Base-by-base conservation (phyloP, 208 protist genomes). In the Endotrypanum monterogeii region DNA sequence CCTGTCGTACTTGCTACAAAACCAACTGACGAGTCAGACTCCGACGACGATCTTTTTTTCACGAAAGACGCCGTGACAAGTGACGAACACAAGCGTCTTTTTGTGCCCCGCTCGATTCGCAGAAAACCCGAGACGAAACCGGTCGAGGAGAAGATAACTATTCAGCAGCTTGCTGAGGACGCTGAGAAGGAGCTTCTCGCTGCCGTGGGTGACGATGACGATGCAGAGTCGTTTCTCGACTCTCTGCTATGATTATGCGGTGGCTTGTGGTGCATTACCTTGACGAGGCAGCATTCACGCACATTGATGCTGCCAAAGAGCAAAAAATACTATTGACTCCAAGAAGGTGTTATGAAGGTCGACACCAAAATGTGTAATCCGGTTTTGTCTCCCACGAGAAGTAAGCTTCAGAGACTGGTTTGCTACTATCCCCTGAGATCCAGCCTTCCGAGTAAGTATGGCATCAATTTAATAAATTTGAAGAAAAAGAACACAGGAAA, bases 151-250 rank as follows among this genome's bases (percentile, higher is more conserved):
- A 16, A 30, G 5, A 76, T 73, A 65, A 44, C 54, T 20, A 7
- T 30, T 39, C 67, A 78, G 57, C 69, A 84, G 51, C 60, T 67
- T 7, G 87, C 79, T 35, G 78, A 86, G n/a, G 54, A 80, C 16
- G 89, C 76, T 3, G 89, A 94, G 56, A 83, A 84, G 44, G 67
- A 81, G 48, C 62, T 93, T 20, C 81, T 93, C 37, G 72, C 57
- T 0, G 69, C 67, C 9, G 57, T 65, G 3, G 77, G 69, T 1
- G 63, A 76, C 66, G 77, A 76, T n/a, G 76, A 88, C 23, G 76
- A 86, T 57, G 1, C 89, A 8, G 86, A 93, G 32, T 78, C 85
- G 20, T 91, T 91, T 84, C 79, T 93, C 60, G 80, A 89, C 55
- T 85, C 79, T 9, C 63, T 93, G 23, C 72, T 44, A 39, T 63